Evolutionary conservation across 2,329 filamentous ascomycete species (phyloP).

Genomic region (Curvularia eragrostidis): DNA sequence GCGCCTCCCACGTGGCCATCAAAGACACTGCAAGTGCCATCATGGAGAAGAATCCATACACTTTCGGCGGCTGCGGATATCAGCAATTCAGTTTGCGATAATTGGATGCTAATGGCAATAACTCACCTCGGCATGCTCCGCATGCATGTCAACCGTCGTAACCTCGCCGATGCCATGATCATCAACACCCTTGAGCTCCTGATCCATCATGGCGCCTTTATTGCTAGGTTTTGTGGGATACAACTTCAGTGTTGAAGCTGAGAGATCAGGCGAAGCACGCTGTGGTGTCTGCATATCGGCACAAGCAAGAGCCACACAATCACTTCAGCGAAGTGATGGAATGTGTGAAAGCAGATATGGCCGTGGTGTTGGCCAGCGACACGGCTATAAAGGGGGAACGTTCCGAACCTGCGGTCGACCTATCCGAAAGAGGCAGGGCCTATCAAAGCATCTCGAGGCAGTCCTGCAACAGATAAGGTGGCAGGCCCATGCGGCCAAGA

Average conservation of each 20-base stretch:
- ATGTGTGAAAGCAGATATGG: background rate
- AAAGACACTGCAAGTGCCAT: slow-evolving; percentile 10
- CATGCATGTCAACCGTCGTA: background rate
- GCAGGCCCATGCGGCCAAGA: background rate
- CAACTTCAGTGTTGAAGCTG: background rate
- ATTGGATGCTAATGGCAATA: background rate
- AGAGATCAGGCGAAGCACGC: background rate
- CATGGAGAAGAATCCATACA: slow-evolving; percentile 7
- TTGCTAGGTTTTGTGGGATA: background rate
- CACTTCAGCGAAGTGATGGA: background rate
- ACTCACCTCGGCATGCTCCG: background rate
- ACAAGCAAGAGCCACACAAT: background rate
- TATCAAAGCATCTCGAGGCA: background rate
- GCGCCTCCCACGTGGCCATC: slow-evolving; percentile 18
- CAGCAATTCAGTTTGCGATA: background rate
- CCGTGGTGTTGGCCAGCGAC: background rate
- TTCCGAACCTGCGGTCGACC: background rate
- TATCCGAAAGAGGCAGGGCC: background rate
- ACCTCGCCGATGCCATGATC: background rate
- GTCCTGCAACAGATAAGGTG: background rate
- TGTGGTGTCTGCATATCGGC: background rate
- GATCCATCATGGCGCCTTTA: background rate
- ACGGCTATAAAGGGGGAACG: background rate
- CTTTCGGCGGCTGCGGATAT: slow-evolving; percentile 16
- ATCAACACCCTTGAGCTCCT: background rate